phyloP scores from a whole-genome alignment of 768 basidiomycete genomes.

The Boletus sp. region DNA sequence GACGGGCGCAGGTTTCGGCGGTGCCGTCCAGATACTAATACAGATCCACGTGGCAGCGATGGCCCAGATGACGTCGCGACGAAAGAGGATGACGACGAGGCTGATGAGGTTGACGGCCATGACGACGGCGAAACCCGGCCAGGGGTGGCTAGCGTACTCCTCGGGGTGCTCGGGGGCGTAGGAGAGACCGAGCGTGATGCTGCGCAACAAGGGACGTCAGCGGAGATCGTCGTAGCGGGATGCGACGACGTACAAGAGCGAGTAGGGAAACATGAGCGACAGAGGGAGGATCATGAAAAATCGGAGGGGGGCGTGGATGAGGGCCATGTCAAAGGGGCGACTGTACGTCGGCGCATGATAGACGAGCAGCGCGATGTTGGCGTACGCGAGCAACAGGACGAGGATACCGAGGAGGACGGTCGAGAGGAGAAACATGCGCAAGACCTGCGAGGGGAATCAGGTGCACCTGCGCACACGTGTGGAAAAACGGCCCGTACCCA shows the following conservation, averaged over 20 bases:
- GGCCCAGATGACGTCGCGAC: slow-evolving; percentile 72
- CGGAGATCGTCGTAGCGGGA: not conserved
- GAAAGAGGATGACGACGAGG: slow-evolving; percentile 50
- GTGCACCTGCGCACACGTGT: not conserved
- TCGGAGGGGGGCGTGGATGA: slow-evolving; percentile 85
- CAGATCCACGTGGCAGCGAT: slow-evolving; percentile 73
- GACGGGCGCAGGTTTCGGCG: slow-evolving; percentile 62
- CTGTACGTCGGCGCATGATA: slow-evolving; percentile 61
- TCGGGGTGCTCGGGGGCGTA: slow-evolving; percentile 48
- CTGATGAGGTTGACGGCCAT: slow-evolving; percentile 60
- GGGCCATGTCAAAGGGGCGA: slow-evolving; percentile 70
- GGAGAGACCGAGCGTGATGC: slow-evolving; percentile 66
- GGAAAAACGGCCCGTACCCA: no score
- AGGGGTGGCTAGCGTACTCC: slow-evolving; percentile 58
- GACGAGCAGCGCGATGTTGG: slow-evolving; percentile 71
- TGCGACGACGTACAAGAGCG: slow-evolving; percentile 44
- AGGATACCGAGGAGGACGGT: slow-evolving; percentile 73
- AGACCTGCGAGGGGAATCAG: slow-evolving; percentile 40
- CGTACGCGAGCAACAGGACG: slow-evolving; percentile 68
- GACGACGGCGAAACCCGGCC: slow-evolving; percentile 71
- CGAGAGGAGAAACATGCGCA: slow-evolving; percentile 72
- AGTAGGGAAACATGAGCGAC: slow-evolving; percentile 47
- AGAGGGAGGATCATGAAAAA: slow-evolving; percentile 59
- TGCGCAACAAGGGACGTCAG: slow-evolving; percentile 22
- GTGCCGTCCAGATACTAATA: slow-evolving; percentile 56